Evolutionary conservation across 441 rosid genomes (phyloP), one percentile per base, ranked within the genome.

Genomic region (Erodium texanum): DNA sequence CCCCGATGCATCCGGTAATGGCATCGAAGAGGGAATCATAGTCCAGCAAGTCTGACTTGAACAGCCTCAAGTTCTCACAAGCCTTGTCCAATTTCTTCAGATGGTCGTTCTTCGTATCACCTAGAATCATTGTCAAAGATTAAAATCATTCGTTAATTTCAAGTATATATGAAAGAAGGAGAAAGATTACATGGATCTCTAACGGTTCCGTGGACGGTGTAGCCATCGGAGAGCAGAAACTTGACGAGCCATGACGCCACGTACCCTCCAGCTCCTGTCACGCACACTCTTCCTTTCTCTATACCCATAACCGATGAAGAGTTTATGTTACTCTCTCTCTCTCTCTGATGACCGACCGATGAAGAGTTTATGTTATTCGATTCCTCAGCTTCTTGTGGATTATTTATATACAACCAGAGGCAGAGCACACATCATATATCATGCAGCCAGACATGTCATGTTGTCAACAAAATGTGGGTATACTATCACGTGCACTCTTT

Each of bases 1-100:
- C 84, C 0, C 87, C 85, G 64, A 29, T 50, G 61, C 84, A 85
- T 41, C 82, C 83, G 20, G 73, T 20, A 10, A 82, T 71, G 23
- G 89, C 83, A 19, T 72, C 71, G 74, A 70, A 73, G 68, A 80
- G 79, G 41, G 76, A 69, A 16, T 80, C 83, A 15, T 62, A 64
- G 71, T 80, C 78, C 66, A 76, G 70, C 72, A 82, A 71, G 67
- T 80, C 83, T 14, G 86, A 67, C 66, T 79, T 72, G 71, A 83
- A 85, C 27, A 82, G 81, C 61, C 73, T 71, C 66, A 82, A 75
- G 62, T 75, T 79, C 68, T 77, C 71, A n/a, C 67, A 7, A 54
- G 83, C 82, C 1, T 78, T 54, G 15, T 81, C 81, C 24, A 81
- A 3, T 16, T 75, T 78, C 74, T 56, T 82, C 77, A 77, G 71